These are phyloP conservation scores for Eucalyptus pumila DNA, from an alignment of 345 rosid species.

Conservation along the genomic window DNA sequence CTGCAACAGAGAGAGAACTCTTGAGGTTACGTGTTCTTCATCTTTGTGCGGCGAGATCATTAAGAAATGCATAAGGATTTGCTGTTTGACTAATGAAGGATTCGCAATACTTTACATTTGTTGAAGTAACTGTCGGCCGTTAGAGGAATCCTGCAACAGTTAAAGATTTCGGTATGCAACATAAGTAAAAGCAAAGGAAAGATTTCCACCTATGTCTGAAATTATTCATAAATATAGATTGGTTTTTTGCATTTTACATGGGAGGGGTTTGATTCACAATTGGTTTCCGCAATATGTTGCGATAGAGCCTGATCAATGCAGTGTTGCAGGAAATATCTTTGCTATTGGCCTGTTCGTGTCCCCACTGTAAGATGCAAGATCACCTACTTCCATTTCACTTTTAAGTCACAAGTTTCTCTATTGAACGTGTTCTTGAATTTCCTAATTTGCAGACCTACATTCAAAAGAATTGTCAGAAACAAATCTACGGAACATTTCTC, in stretches of 20 bases:
- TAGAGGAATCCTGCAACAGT: background rate
- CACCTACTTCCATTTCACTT: background rate
- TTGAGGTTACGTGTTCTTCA: background rate
- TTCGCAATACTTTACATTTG: background rate
- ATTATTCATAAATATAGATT: background rate
- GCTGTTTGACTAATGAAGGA: background rate
- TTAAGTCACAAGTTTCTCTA: background rate
- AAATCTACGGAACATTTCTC: conserved; percentile 63
- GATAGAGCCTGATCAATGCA: background rate
- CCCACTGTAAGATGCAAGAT: conserved; percentile 45
- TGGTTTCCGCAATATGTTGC: background rate
- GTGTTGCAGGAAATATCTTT: conserved; percentile 67
- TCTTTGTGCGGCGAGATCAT: background rate
- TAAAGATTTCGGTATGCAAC: background rate
- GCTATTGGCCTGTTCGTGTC: conserved; percentile 73
- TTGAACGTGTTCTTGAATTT: background rate
- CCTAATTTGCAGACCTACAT: conserved; percentile 48
- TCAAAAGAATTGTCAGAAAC: conserved; percentile 70
- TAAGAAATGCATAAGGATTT: background rate
- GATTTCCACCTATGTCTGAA: background rate
- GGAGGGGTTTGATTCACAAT: background rate
- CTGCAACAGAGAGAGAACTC: background rate
- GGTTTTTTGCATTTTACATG: background rate
- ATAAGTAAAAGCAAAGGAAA: background rate
- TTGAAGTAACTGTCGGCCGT: background rate